Base-by-base conservation (phyloP, 768 basidiomycete genomes). In the Xerocomellus dryophilus region DNA sequence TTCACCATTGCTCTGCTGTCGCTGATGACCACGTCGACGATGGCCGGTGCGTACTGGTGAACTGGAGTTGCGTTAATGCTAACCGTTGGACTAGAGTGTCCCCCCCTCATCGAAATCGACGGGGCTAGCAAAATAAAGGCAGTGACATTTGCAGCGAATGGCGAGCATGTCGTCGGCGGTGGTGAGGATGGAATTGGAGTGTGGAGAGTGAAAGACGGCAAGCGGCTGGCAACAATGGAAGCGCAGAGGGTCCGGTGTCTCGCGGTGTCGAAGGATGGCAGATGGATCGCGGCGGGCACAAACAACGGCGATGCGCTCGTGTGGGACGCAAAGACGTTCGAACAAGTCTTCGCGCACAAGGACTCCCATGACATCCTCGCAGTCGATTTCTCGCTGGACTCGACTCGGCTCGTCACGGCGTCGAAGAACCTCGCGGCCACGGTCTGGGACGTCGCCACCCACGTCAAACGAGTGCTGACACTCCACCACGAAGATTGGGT, bases 371-470 rank as follows among this genome's bases (percentile, higher is more conserved):
- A 12, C 6, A 7, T 53, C 41, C 10, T 15, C 8, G 48, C 17
- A 2, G 44, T 58, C 21, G 53, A 58, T 21, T 50, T 56, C 34
- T 58, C 57, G 2, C 53, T 40, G 3, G 48, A 55, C 34, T 43
- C 39, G 18, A 36, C 36, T 23, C 40, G 21, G 5, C 29, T 58
- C 41, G 29, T 58, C 44, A 1, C 4, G 0, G 49, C 23, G 0
- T 47, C 23, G 2, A 3, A 7, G 0, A 21, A 20, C 1, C 0
- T 1, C 11, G 38, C 21, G 1, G 41, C 41, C 9, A 21, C 25
- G 3, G 12, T 58, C 3, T 51, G 50, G 50, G 21, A 52, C 25
- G 1, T 57, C 14, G 8, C 20, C 2, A 8, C 42, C 1, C 3
- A 20, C 25, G n/a, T n/a, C n/a, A 2, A 47, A 32, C 18, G 5